These are phyloP conservation scores for Penicillium psychrofluorescens DNA, from an alignment of 495 filamentous ascomycete genomes.

Conservation along the genomic window DNA sequence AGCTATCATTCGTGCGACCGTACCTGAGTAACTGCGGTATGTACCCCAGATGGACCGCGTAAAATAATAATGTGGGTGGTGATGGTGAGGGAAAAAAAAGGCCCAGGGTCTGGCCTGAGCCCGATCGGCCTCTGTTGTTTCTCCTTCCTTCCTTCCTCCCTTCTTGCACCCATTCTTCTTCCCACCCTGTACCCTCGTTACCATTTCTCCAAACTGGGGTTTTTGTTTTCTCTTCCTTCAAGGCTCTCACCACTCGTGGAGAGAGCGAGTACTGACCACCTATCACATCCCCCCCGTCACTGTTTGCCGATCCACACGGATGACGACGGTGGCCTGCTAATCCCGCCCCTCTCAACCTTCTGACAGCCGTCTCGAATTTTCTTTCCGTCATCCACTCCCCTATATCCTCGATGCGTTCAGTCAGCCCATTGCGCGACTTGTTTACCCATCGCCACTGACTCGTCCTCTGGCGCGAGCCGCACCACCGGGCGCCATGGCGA, in stretches of 20 bases:
- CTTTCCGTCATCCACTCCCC: neutral
- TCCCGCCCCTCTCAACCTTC: neutral
- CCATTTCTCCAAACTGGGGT: neutral
- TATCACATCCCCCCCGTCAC: conserved; percentile 1
- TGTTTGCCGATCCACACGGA: conserved; percentile 10
- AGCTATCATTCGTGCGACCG: too few relatives aligned
- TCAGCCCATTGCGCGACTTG: conserved; percentile 12
- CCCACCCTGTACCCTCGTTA: conserved; percentile 4
- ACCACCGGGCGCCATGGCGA: conserved; percentile 47
- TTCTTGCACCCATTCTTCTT: conserved; percentile 1
- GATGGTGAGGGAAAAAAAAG: too few relatives aligned
- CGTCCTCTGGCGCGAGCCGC: conserved; percentile 35
- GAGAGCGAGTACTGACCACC: neutral
- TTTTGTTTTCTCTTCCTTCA: neutral
- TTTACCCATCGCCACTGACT: conserved; percentile 26
- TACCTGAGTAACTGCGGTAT: too few relatives aligned
- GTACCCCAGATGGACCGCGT: too few relatives aligned
- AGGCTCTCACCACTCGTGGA: too few relatives aligned
- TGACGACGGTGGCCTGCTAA: conserved; percentile 13
- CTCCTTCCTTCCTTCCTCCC: conserved; percentile 3
- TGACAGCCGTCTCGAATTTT: neutral
- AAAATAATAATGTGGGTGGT: too few relatives aligned
- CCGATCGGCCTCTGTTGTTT: neutral
- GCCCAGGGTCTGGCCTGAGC: too few relatives aligned
- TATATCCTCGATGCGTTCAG: conserved; percentile 30